phyloP scores from a whole-genome alignment of 805 yeast species.

The Pichia gijzeniarum region DNA sequence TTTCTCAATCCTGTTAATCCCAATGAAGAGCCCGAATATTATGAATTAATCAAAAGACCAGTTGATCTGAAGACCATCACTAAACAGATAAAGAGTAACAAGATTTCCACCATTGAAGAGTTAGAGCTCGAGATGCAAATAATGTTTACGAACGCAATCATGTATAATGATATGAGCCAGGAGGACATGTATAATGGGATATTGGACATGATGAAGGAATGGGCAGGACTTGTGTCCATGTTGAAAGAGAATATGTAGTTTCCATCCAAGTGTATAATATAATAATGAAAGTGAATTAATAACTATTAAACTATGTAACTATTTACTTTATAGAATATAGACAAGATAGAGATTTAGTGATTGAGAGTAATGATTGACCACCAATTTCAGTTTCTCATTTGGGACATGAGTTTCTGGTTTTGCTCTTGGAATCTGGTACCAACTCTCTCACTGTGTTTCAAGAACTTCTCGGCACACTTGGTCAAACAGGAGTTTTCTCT shows the following conservation, averaged over 20 bases:
- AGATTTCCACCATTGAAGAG: constrained; percentile 41
- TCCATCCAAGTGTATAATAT: background rate
- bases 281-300: background rate
- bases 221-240: constrained; percentile 47
- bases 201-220: constrained; percentile 64
- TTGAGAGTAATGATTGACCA: background rate
- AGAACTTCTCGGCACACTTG: constrained; percentile 94
- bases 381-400: constrained; percentile 30
- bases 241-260: constrained; percentile 41
- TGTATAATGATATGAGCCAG: constrained; percentile 61
- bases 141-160: constrained; percentile 80
- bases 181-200: constrained; percentile 59
- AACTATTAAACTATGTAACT: background rate
- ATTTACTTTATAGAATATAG: background rate
- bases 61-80: constrained; percentile 61
- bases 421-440: constrained; percentile 99
- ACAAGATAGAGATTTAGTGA: background rate
- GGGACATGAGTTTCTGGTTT: constrained; percentile 70
- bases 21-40: constrained; percentile 64
- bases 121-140: constrained; percentile 63
- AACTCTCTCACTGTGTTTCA: constrained; percentile 96
- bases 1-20: constrained; percentile 64
- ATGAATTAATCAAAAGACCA: constrained; percentile 54
- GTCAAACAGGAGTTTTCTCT: constrained; percentile 82
- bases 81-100: constrained; percentile 50